Evolutionary conservation across 2,329 filamentous ascomycete species (phyloP).

Genomic region (Microdochium trichocladiopsis): DNA sequence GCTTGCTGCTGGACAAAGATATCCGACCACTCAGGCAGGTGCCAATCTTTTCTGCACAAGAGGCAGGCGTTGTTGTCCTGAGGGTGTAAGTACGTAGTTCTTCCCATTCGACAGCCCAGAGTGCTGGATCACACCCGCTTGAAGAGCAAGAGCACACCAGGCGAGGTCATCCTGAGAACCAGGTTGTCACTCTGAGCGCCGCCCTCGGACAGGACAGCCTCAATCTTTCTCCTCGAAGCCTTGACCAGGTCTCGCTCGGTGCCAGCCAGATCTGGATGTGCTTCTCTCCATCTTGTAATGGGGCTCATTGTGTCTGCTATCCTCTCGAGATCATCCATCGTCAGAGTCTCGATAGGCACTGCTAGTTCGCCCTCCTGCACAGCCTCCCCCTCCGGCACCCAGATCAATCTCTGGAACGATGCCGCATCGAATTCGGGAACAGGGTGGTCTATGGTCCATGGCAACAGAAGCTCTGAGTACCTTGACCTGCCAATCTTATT

Average conservation of each 20-base stretch:
- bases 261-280: not conserved
- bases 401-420: not conserved
- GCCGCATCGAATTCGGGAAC: not conserved
- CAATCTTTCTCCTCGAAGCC: not conserved
- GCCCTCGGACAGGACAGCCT: not conserved
- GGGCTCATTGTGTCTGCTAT: not conserved
- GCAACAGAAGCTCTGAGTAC: not conserved
- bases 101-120: too few relatives aligned
- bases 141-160: not conserved
- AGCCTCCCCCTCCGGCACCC: not conserved
- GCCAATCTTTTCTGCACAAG: too few relatives aligned
- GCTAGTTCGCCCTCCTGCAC: not conserved
- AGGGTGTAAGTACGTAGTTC: too few relatives aligned
- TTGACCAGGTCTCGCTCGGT: not conserved
- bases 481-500: not conserved
- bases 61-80: too few relatives aligned
- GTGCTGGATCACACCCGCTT: not conserved
- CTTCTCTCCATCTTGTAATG: not conserved
- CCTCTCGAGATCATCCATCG: not conserved
- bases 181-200: not conserved
- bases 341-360: not conserved
- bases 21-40: too few relatives aligned
- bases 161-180: not conserved
- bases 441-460: not conserved
- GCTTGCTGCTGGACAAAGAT: too few relatives aligned